A percentile compares a stretch with the other conserved stretches of the same genome.
Evolutionary conservation across 257 asterid genomes (phyloP).

Genomic region (Plantago elongata): DNA sequence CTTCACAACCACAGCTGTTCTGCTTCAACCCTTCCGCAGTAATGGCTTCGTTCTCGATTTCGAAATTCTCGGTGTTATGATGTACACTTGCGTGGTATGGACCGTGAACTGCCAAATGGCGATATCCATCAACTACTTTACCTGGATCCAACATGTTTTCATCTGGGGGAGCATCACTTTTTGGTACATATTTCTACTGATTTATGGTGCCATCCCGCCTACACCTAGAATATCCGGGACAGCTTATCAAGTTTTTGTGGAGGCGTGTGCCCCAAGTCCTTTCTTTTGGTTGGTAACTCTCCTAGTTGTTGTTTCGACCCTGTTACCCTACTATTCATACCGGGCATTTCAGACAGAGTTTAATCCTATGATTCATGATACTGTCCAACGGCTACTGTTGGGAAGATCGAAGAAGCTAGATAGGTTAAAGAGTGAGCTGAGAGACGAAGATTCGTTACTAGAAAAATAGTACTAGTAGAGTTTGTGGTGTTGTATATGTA

Average conservation of each 20-base stretch:
- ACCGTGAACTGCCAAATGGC: constrained; percentile 96
- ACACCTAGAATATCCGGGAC: constrained; percentile 53
- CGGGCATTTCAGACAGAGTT: constrained; percentile 64
- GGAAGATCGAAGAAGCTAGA: constrained; percentile 26
- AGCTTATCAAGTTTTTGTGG: constrained; percentile 61
- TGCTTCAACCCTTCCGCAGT: constrained; percentile 55
- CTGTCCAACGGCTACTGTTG: constrained; percentile 38
- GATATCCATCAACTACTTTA: constrained; percentile 78
- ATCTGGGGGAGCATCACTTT: constrained; percentile 87
- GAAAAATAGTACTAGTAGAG: constrained; percentile 29
- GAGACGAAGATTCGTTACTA: constrained; percentile 26
- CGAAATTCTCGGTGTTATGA: constrained; percentile 68
- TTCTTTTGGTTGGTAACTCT: constrained; percentile 67
- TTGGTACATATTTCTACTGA: constrained; percentile 67
- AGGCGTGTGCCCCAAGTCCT: constrained; percentile 80
- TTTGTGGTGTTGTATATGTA: background rate
- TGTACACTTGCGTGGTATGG: constrained; percentile 89
- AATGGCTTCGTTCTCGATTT: constrained; percentile 73
- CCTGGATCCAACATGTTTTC: constrained; percentile 92
- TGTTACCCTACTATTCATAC: constrained; percentile 61
- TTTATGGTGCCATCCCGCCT: constrained; percentile 64
- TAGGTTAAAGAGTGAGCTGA: constrained; percentile 21
- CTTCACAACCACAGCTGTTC: constrained; percentile 48
- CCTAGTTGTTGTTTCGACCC: constrained; percentile 49
- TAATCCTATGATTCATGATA: constrained; percentile 74